Conservation (phyloP, 352 stramenopile genomes). For the Pythium aphanidermatum region DNA sequence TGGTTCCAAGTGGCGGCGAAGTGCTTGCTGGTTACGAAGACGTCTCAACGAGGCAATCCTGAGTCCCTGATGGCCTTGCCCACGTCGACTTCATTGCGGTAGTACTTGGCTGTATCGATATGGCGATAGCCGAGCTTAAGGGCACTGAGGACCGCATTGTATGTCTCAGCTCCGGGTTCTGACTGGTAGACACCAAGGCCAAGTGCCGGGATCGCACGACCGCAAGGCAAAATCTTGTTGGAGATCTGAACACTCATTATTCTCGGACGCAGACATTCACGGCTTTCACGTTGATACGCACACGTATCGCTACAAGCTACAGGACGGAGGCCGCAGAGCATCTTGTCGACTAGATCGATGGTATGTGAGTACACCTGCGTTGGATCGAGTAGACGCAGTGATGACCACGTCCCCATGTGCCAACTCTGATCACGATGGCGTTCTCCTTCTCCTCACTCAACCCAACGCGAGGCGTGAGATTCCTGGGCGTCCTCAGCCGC, state of each 20-base stretch:
- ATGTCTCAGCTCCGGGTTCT: conserved; percentile 28
- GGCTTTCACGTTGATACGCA: conserved; percentile 1
- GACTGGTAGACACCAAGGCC: conserved; percentile 47
- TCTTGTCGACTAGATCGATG: neutral
- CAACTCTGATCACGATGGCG: conserved; percentile 1
- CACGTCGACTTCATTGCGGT: conserved; percentile 85
- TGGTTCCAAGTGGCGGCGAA: conserved; percentile 60
- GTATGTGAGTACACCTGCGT: neutral
- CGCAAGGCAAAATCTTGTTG: too few species aligned
- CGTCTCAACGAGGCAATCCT: conserved; percentile 54
- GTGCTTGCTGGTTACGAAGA: conserved; percentile 88
- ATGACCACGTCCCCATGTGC: neutral
- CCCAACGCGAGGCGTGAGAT: too few species aligned
- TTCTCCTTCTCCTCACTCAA: neutral
- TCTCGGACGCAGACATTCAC: neutral
- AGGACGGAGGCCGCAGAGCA: neutral
- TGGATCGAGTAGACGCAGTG: neutral
- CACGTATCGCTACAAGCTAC: neutral
- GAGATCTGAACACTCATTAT: too few species aligned
- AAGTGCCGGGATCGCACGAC: conserved; percentile 41
- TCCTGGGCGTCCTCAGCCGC: too few species aligned
- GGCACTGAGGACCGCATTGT: conserved; percentile 39
- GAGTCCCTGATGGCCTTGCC: conserved; percentile 65
- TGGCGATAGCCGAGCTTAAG: conserved; percentile 79
- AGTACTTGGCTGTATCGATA: conserved; percentile 85